Conservation (phyloP, 2,329 filamentous ascomycete genomes). For the Apiospora pterosperma region DNA sequence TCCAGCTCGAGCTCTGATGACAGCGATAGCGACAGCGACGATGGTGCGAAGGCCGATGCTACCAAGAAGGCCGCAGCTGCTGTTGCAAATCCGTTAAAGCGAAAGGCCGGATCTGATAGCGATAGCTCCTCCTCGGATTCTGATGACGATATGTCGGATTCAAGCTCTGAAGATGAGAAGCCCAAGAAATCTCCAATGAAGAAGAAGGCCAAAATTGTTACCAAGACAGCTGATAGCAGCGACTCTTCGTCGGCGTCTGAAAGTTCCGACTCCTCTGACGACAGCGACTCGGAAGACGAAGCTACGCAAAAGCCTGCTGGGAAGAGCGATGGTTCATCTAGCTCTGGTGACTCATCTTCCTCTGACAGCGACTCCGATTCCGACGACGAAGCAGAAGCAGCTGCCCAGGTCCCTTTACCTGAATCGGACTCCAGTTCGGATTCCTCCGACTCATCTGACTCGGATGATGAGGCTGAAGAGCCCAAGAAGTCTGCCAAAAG, state of each 20-base stretch:
- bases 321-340: constrained; percentile 15
- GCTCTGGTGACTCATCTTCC: constrained; percentile 33
- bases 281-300: constrained; percentile 27
- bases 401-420: constrained; percentile 38
- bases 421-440: constrained; percentile 31
- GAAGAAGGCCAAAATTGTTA: constrained; percentile 16
- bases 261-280: constrained; percentile 18
- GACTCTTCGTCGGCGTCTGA: constrained; percentile 29
- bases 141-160: constrained; percentile 28
- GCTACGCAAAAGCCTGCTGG: constrained; percentile 13
- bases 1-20: constrained; percentile 29
- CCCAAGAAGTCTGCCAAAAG: constrained; percentile 14
- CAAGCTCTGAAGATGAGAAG: constrained; percentile 31
- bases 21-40: constrained; percentile 27
- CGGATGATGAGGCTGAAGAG: constrained; percentile 28
- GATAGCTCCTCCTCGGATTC: constrained; percentile 38
- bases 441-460: constrained; percentile 29
- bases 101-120: constrained; percentile 45
- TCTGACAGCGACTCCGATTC: constrained; percentile 31
- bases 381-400: constrained; percentile 30
- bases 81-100: constrained; percentile 45
- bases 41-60: constrained; percentile 18
- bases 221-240: constrained; percentile 29
- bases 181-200: constrained; percentile 38
- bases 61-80: constrained; percentile 21